These are phyloP conservation scores for Plasmodium reichenowi DNA, from an alignment of 169 alveolate species.

Conservation along the genomic window DNA sequence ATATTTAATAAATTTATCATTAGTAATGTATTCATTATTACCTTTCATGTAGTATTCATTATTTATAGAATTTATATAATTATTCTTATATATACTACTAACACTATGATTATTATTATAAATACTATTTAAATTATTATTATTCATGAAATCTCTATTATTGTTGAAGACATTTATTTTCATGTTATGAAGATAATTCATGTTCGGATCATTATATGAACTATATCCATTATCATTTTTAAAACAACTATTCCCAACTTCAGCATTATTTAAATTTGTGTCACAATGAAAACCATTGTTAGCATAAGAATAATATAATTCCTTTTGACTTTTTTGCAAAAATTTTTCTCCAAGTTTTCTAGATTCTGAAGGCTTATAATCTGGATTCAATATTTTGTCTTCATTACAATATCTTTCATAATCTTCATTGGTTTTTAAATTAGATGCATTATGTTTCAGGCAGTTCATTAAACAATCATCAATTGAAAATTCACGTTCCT, in stretches of 20 bases:
- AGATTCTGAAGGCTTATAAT: constrained; percentile 42
- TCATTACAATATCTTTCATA: constrained; percentile 74
- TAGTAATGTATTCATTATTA: constrained; percentile 27
- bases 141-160: neutral
- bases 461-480: constrained; percentile 58
- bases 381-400: constrained; percentile 63
- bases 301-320: constrained; percentile 14
- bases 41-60: constrained; percentile 31
- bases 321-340: constrained; percentile 28
- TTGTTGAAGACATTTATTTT: constrained; percentile 43
- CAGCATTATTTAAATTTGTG: constrained; percentile 26
- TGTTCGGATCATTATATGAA: constrained; percentile 18
- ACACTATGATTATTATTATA: constrained; percentile 14
- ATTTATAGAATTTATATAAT: constrained; percentile 57
- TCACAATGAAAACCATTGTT: constrained; percentile 23
- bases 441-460: constrained; percentile 39
- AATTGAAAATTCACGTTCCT: constrained; percentile 43
- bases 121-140: neutral
- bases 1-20: constrained; percentile 66
- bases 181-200: constrained; percentile 16
- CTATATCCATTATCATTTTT: constrained; percentile 34
- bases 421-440: constrained; percentile 66
- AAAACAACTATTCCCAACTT: constrained; percentile 67
- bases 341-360: constrained; percentile 53
- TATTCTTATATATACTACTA: constrained; percentile 12